Conservation (phyloP, 495 filamentous ascomycete species). For the Penicillium argentinense region DNA sequence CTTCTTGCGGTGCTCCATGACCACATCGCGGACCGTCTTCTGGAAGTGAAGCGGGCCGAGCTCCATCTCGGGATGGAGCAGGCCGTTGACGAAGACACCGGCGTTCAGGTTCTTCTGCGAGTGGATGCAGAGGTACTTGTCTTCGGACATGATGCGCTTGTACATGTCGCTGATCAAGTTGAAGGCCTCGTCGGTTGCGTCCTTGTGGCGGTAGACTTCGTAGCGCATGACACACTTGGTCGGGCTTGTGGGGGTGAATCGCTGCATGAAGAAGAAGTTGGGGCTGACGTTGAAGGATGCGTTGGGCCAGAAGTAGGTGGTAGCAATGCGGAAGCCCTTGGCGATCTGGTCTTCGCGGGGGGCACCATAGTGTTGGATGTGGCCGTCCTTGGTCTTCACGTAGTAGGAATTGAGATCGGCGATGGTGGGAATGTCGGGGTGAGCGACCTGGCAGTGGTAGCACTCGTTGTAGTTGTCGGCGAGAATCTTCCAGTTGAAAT, state of each 20-base stretch:
- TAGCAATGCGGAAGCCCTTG: conserved; percentile 32
- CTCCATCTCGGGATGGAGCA: conserved; percentile 48
- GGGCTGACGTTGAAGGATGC: conserved; percentile 42
- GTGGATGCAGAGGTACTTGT: conserved; percentile 46
- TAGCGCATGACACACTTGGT: conserved; percentile 41
- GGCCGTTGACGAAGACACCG: conserved; percentile 49
- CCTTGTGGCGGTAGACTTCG: conserved; percentile 49
- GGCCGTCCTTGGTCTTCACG: conserved; percentile 39
- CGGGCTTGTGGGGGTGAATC: conserved; percentile 39
- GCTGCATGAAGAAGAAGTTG: conserved; percentile 51
- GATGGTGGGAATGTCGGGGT: conserved; percentile 42
- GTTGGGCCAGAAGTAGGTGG: conserved; percentile 45
- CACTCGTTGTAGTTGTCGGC: conserved; percentile 55
- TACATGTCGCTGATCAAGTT: conserved; percentile 42
- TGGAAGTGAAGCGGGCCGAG: conserved; percentile 49
- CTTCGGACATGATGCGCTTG: conserved; percentile 46
- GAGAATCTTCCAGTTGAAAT: conserved; percentile 52
- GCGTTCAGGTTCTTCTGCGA: conserved; percentile 50
- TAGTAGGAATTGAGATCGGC: conserved; percentile 42
- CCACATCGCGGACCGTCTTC: conserved; percentile 39
- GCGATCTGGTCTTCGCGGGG: conserved; percentile 35
- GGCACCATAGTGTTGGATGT: conserved; percentile 43
- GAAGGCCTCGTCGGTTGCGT: conserved; percentile 42
- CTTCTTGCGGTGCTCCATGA: conserved; percentile 34
- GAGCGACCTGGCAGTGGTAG: conserved; percentile 49